Evolutionary conservation across 805 yeast genomes (phyloP), one percentile per base, ranked within the genome.

Genomic region (Wickerhamomyces ciferrii): DNA sequence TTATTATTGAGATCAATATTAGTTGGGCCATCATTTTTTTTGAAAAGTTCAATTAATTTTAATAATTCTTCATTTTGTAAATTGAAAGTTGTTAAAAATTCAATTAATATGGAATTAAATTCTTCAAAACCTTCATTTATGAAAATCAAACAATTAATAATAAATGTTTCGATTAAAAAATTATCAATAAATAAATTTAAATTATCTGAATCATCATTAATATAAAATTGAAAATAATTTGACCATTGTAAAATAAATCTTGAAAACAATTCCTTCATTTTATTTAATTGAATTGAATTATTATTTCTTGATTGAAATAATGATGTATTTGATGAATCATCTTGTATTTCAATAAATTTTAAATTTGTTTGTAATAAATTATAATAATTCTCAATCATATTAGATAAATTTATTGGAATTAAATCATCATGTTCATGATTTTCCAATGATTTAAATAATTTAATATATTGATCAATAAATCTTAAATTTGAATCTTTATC

Each of bases 401-500:
- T 4, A 8, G 19, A 35, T 4, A 10, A 13, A 5, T 18, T 19
- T 31, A 15, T 7, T 6, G 18, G 17, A 4, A n/a, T 15, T 31
- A 27, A 27, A 31, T 31, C 35, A 31, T 34, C 21, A 6, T 34
- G 15, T 15, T 34, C 21, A 6, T 34, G 15, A 5, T 3, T 34
- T 15, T 45, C 37, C 14, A 41, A 31, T 1, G 25, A 32, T 8
- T 44, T 46, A 14, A 55, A 41, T 24, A 55, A 8, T 20, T 46
- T 43, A 9, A 44, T 32, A 23, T 47, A 45, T 6, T 47, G 44
- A 31, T 50, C 55, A 41, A 59, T 52, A 45, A 56, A 53, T 43
- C 53, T 46, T 40, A 58, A 45, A 18, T 50, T 48, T 5, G 38
- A 36, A 18, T 49, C 46, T 38, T 58, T 57, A 24, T 54, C 58